Evolutionary conservation across 345 rosid species (phyloP).

Genomic region (Microcos paniculata): DNA sequence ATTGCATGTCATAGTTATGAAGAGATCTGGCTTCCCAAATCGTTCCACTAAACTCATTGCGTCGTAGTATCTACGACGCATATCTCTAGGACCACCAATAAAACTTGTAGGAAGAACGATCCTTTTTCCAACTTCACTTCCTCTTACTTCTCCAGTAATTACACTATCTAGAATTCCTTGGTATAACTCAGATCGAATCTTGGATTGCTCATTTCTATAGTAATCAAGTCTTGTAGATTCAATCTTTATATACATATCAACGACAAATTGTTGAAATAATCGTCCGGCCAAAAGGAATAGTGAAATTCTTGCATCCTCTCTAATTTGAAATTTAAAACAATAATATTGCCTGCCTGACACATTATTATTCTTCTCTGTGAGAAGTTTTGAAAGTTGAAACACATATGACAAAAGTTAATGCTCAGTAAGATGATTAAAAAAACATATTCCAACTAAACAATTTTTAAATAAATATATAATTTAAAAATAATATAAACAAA

Average conservation of each 20-base stretch:
- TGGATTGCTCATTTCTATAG: neutral
- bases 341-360: neutral
- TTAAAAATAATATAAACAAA: no score
- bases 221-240: neutral
- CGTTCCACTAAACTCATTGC: neutral
- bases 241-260: neutral
- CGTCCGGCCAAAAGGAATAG: neutral
- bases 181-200: neutral
- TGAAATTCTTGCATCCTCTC: neutral
- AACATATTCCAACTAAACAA: no score
- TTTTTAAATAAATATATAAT: no score
- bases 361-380: no score
- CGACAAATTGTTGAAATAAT: neutral
- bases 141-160: neutral
- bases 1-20: no score
- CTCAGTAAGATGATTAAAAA: no score
- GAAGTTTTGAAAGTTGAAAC: no score
- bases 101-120: neutral
- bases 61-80: neutral
- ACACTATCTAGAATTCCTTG: neutral
- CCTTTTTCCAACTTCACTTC: neutral
- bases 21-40: neutral
- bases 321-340: neutral
- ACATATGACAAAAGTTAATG: no score
- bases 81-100: slow-evolving; percentile 1